Conservation (phyloP, 768 basidiomycete species). For the Dacryopinax primogenitus region DNA sequence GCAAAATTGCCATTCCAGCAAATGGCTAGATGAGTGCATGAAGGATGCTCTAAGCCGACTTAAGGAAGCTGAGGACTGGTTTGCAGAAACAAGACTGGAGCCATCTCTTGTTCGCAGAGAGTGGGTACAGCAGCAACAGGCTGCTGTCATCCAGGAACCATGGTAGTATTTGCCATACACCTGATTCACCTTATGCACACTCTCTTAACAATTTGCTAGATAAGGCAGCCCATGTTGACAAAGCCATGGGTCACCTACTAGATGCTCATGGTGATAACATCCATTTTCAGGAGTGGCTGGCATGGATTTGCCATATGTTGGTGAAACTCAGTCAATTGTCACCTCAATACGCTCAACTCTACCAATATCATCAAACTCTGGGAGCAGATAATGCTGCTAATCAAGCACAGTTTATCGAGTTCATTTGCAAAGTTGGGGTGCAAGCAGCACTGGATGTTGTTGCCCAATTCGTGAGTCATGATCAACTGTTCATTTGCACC, state of each 20-base stretch:
- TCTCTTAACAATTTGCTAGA: background rate
- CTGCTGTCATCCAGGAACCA: background rate
- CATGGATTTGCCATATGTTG: background rate
- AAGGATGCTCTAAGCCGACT: background rate
- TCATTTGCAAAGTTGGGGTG: background rate
- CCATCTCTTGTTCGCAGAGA: background rate
- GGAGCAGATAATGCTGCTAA: background rate
- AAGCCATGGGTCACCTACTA: background rate
- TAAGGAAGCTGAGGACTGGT: background rate
- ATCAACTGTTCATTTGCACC: background rate
- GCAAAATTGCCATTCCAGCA: background rate
- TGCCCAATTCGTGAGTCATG: background rate
- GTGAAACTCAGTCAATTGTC: background rate
- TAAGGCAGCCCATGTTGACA: background rate
- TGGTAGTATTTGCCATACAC: background rate
- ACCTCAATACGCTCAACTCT: background rate
- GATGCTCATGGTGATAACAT: background rate
- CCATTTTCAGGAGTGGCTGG: background rate
- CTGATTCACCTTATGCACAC: background rate
- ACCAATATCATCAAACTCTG: background rate
- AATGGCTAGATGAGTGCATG: background rate
- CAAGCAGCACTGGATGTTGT: background rate
- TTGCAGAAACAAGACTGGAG: background rate
- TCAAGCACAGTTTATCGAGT: background rate
- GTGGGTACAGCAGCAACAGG: background rate